Percentiles rank a stretch among this genome's conserved stretches.
These are phyloP conservation scores for Phytopythium mirpurense DNA, from an alignment of 352 stramenopile genomes.

Conservation along the genomic window DNA sequence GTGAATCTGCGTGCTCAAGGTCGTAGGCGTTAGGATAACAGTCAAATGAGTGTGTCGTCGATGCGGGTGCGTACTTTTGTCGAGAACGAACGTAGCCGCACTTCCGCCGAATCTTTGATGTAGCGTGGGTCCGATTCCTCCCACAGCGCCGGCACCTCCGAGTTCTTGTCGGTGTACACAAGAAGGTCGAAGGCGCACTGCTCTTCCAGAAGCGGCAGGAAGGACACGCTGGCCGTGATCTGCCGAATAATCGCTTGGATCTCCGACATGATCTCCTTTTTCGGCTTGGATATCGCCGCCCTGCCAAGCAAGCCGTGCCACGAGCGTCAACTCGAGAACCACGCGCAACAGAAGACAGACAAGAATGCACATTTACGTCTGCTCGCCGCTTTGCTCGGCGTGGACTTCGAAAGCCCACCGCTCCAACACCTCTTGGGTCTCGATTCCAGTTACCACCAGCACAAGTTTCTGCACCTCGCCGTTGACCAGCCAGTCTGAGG, in stretches of 20 bases:
- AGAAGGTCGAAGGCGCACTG: constrained; percentile 98
- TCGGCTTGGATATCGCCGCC: constrained; percentile 44
- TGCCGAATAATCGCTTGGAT: constrained; percentile 99
- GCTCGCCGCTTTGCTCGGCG: constrained; percentile 38
- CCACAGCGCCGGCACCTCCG: constrained; percentile 93
- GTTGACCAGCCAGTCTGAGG: constrained; percentile 91
- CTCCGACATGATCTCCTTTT: constrained; percentile 96
- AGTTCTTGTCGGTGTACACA: constrained; percentile 98
- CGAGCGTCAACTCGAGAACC: too few relatives aligned
- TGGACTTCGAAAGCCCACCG: constrained; percentile 98
- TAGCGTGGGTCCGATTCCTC: constrained; percentile 97
- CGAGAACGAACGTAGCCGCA: constrained; percentile 97
- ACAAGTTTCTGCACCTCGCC: constrained; percentile 97
- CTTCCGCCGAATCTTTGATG: constrained; percentile 96
- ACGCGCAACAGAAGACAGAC: not conserved
- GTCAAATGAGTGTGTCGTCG: constrained; percentile 2
- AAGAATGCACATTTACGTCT: constrained; percentile 22
- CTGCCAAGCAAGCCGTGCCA: constrained; percentile 11
- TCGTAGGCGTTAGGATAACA: constrained; percentile 17
- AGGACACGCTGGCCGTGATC: constrained; percentile 98
- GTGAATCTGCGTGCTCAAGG: constrained; percentile 82
- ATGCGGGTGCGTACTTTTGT: constrained; percentile 83
- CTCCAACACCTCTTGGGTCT: constrained; percentile 96
- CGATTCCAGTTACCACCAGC: constrained; percentile 96
- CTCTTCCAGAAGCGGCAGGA: constrained; percentile 97